Conservation (phyloP, 2,329 filamentous ascomycete species). For the Leptoxyphium fumago region DNA sequence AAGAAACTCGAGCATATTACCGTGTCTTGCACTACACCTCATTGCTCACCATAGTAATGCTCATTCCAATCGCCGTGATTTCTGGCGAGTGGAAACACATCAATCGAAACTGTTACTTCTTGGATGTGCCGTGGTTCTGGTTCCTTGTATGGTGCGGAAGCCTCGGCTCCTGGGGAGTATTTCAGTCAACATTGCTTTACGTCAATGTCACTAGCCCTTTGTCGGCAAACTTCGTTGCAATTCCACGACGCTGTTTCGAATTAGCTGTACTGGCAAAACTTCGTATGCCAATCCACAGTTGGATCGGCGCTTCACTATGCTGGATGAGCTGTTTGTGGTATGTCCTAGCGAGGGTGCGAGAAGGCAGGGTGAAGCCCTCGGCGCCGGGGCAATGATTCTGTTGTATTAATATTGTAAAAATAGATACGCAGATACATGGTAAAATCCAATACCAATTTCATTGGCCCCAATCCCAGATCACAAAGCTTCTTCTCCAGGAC, state of each 20-base stretch:
- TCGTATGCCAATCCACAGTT: conserved; percentile 35
- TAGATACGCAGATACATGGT: too few relatives aligned
- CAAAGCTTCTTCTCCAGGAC: too few relatives aligned
- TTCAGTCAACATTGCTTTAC: conserved; percentile 33
- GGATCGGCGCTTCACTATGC: conserved; percentile 37
- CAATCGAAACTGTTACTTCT: conserved; percentile 37
- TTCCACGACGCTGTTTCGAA: conserved; percentile 35
- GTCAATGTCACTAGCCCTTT: conserved; percentile 37
- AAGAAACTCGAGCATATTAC: conserved; percentile 38
- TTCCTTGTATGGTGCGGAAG: conserved; percentile 36
- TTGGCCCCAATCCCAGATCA: too few relatives aligned
- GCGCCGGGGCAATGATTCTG: too few relatives aligned
- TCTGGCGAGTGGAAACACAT: conserved; percentile 36
- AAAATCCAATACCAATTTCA: too few relatives aligned
- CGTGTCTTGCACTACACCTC: conserved; percentile 38
- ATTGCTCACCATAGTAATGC: conserved; percentile 32
- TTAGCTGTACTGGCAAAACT: conserved; percentile 32
- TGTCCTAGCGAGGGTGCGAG: neutral
- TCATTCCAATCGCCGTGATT: conserved; percentile 35
- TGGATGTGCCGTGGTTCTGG: conserved; percentile 43
- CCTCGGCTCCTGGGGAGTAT: conserved; percentile 33
- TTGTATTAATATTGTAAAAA: too few relatives aligned
- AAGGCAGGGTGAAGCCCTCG: neutral
- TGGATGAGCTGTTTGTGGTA: conserved; percentile 17
- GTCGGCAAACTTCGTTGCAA: conserved; percentile 34